phyloP scores from a whole-genome alignment of 257 asterid genomes.

The Lycium barbarum region DNA sequence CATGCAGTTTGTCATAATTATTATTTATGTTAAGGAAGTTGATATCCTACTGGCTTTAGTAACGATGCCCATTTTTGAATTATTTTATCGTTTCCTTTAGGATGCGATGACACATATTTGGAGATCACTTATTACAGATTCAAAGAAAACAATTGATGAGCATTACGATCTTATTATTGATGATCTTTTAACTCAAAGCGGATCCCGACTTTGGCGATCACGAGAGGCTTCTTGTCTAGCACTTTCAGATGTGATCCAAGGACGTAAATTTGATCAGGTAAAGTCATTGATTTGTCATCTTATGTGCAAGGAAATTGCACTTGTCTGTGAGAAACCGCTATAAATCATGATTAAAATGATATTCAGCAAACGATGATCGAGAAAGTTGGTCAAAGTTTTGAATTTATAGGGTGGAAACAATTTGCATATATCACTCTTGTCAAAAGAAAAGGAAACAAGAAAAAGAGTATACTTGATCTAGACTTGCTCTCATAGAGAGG shows the following conservation, averaged over 20 bases:
- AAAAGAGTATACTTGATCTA: conserved; percentile 7
- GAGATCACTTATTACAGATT: conserved; percentile 84
- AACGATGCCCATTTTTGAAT: neutral
- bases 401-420: conserved; percentile 10
- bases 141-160: conserved; percentile 90
- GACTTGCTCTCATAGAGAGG: conserved; percentile 1
- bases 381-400: conserved; percentile 19
- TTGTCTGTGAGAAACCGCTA: neutral
- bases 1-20: conserved; percentile 11
- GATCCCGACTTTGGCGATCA: conserved; percentile 99
- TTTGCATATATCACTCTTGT: neutral
- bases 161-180: conserved; percentile 77
- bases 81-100: conserved; percentile 48
- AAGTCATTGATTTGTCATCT: conserved; percentile 16
- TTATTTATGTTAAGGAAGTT: conserved; percentile 16
- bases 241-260: conserved; percentile 92
- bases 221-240: conserved; percentile 99
- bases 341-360: neutral
- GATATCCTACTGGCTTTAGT: neutral
- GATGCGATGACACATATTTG: conserved; percentile 99
- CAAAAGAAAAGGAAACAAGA: conserved; percentile 23
- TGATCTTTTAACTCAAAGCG: conserved; percentile 89
- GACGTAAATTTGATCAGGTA: conserved; percentile 95
- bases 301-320: conserved; percentile 23
- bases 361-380: neutral